A percentile compares a stretch with the other conserved stretches of the same genome.
Evolutionary conservation across 345 rosid species (phyloP).

Genomic region (Linum tenue): DNA sequence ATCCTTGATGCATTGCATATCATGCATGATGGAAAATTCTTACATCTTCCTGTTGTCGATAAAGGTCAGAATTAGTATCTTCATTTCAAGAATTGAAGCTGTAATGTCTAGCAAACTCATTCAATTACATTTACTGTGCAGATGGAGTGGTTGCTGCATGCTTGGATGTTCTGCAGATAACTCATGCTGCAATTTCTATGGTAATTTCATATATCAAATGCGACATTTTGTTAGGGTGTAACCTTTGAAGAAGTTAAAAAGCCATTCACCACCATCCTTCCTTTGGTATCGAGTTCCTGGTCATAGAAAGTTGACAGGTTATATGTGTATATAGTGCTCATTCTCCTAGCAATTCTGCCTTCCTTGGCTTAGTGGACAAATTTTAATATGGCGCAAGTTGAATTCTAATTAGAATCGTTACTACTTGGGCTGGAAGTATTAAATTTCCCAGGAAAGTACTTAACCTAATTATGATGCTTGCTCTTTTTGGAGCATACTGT

Average conservation of each 20-base stretch:
- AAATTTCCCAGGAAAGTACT: too few species aligned
- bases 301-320: too few species aligned
- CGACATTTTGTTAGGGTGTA: background rate
- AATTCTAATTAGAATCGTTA: too few species aligned
- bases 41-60: constrained; percentile 89
- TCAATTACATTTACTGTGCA: constrained; percentile 24
- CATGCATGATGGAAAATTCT: constrained; percentile 96
- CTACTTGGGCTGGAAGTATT: too few species aligned
- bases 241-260: background rate
- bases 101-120: background rate
- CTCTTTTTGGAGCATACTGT: too few species aligned
- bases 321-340: too few species aligned
- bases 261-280: background rate
- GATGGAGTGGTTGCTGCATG: constrained; percentile 77
- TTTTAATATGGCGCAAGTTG: too few species aligned
- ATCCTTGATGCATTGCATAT: constrained; percentile 86
- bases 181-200: constrained; percentile 96
- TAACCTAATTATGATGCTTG: too few species aligned
- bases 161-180: constrained; percentile 84
- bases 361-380: too few species aligned
- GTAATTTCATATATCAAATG: constrained; percentile 25
- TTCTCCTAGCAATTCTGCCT: too few species aligned
- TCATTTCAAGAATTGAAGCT: background rate
- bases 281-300: background rate
- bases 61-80: constrained; percentile 35